These are phyloP conservation scores for Xylaria scruposa DNA, from an alignment of 495 filamentous ascomycete genomes.

Conservation along the genomic window DNA sequence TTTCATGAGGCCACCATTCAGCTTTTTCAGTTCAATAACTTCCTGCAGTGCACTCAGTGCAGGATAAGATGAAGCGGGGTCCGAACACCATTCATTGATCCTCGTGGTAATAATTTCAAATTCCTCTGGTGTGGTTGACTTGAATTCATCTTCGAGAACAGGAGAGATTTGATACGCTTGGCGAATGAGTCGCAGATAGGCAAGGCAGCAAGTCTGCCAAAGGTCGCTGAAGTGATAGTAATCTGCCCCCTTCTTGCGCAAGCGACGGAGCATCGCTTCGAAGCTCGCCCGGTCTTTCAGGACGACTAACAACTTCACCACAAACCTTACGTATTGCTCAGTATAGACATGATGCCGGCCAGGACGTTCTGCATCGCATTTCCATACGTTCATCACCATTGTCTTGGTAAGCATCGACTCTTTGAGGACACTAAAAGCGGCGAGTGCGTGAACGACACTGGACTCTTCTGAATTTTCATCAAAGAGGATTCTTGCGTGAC, in stretches of 20 bases:
- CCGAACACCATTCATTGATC: conserved; percentile 59
- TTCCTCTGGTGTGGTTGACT: conserved; percentile 76
- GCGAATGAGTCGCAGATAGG: conserved; percentile 79
- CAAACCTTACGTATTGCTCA: conserved; percentile 83
- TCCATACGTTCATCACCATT: conserved; percentile 94
- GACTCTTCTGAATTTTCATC: conserved; percentile 45
- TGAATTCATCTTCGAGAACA: conserved; percentile 80
- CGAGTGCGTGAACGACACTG: conserved; percentile 53
- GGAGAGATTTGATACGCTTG: conserved; percentile 67
- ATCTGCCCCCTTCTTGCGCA: conserved; percentile 81
- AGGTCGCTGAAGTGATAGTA: conserved; percentile 84
- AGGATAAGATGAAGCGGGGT: conserved; percentile 48
- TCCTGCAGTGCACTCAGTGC: conserved; percentile 81
- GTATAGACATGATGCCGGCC: conserved; percentile 96
- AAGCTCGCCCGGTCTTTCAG: conserved; percentile 79
- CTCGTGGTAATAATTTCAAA: conserved; percentile 66
- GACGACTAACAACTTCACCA: conserved; percentile 73
- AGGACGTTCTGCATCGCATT: conserved; percentile 87
- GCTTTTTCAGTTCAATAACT: conserved; percentile 84
- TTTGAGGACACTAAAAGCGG: conserved; percentile 76
- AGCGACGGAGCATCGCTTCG: conserved; percentile 78
- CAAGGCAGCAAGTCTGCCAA: conserved; percentile 80
- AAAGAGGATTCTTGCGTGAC: conserved; percentile 79
- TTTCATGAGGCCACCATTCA: conserved; percentile 86
- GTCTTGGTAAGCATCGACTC: conserved; percentile 95